Evolutionary conservation across 2,329 filamentous ascomycete species (phyloP), one percentile per base, ranked within the genome.

Genomic region (Fusarium sublunatum): DNA sequence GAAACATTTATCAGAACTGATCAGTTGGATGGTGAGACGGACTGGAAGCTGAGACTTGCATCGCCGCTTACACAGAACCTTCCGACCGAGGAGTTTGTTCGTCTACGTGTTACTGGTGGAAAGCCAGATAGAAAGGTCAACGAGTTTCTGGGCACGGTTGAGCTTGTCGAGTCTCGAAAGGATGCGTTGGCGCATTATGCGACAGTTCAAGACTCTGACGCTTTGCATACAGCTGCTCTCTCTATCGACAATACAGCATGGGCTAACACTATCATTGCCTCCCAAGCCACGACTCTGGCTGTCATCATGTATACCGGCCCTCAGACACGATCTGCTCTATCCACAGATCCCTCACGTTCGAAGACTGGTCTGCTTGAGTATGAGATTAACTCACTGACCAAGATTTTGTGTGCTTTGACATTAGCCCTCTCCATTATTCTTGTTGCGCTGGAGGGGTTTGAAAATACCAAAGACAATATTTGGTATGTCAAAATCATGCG

Each of bases 401-500:
- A 99, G 73, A 99, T 98, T 45, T 83, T 99, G 3, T 99, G 95
- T 71, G 87, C 90, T 7, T 83, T 99, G 58, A 99, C 95, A 0
- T 81, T 98, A 2, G 87, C 90, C 1, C 81, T 99, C 4, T 98
- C 94, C 0, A 84, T 97, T 62, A 84, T 96, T 38, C 85, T 99
- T 8, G 95, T 99, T 6, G 93, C 92, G 0, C 78, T 98, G 3
- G 89, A 97, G 75, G 90, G 92, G 0, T 95, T 97, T 64, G 83
- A 88, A 42, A 85, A 82, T 65, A 86, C 86, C 2, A 82, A 87
- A 50, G 86, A 84, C 19, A 85, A 86, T 50, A 79, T 85, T 24
- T 99, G 95, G 95, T 99, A 98, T 75, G 88, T 98, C 67, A 94
- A 96, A 65, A 96, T 98, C 70, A 95, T 97, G 88, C 89, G 94